These are phyloP conservation scores for Coccinonectria pachysandricola DNA, from an alignment of 2,329 filamentous ascomycete genomes.

Conservation along the genomic window DNA sequence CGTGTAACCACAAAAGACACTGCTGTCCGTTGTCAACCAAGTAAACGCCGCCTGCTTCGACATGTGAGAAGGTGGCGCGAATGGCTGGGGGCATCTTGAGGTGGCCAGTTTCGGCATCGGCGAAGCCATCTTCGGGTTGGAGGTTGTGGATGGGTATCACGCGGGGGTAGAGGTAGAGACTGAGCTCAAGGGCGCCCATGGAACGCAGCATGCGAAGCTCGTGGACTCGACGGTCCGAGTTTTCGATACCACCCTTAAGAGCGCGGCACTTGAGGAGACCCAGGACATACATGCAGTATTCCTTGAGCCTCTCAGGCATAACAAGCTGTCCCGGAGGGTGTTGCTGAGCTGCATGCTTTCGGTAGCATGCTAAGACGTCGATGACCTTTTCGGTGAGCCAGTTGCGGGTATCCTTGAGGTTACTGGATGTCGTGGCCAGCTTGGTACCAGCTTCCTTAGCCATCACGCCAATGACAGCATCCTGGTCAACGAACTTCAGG, in stretches of 20 bases:
- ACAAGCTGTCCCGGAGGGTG: conserved; percentile 90
- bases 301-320: conserved; percentile 89
- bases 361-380: conserved; percentile 82
- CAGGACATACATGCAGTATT: conserved; percentile 94
- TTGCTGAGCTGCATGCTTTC: conserved; percentile 78
- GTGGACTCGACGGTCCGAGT: conserved; percentile 80
- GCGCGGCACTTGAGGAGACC: conserved; percentile 81
- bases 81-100: conserved; percentile 72
- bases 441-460: conserved; percentile 92
- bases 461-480: conserved; percentile 78
- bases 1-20: conserved; percentile 84
- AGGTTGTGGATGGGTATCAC: conserved; percentile 90
- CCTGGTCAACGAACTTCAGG: conserved; percentile 92
- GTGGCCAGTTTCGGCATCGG: conserved; percentile 77
- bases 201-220: conserved; percentile 83
- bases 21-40: conserved; percentile 92
- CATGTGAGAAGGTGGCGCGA: conserved; percentile 73
- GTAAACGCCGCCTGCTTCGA: conserved; percentile 90
- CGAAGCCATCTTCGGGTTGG: conserved; percentile 77
- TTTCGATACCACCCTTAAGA: conserved; percentile 87
- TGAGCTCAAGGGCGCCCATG: conserved; percentile 78
- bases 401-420: conserved; percentile 75
- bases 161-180: conserved; percentile 87
- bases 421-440: conserved; percentile 56
- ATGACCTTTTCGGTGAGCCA: conserved; percentile 84